Conservation (phyloP, 345 rosid species). For the Rhodamnia argentea region DNA sequence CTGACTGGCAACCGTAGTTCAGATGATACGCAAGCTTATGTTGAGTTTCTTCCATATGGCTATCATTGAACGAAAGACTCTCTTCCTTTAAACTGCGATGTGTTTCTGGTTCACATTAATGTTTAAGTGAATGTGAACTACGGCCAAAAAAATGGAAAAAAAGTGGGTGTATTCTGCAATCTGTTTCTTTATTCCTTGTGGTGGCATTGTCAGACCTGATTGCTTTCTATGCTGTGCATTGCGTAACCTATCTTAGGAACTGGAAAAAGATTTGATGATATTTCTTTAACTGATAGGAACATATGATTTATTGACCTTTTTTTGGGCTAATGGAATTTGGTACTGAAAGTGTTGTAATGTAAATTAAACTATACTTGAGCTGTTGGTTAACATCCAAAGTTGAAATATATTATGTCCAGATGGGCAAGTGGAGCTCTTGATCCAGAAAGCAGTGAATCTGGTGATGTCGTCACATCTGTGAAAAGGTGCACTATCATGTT, state of each 20-base stretch:
- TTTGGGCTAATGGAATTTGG: background rate
- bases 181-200: background rate
- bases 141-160: background rate
- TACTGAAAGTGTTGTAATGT: background rate
- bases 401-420: constrained; percentile 19
- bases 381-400: background rate
- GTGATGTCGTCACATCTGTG: constrained; percentile 78
- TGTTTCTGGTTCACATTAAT: background rate
- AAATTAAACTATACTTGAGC: background rate
- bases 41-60: background rate
- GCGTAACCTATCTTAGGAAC: background rate
- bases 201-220: background rate
- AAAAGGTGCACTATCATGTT: constrained; percentile 51
- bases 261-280: background rate
- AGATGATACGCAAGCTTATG: background rate
- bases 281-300: background rate
- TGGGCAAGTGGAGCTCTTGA: constrained; percentile 98
- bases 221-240: background rate
- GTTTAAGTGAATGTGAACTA: background rate
- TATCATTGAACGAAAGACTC: background rate
- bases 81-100: background rate
- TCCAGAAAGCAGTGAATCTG: constrained; percentile 53
- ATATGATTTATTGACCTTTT: background rate
- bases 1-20: background rate
- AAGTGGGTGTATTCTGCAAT: background rate